Evolutionary conservation across 495 filamentous ascomycete genomes (phyloP), one percentile per base, ranked within the genome.

Genomic region (Penicillium odoratum): DNA sequence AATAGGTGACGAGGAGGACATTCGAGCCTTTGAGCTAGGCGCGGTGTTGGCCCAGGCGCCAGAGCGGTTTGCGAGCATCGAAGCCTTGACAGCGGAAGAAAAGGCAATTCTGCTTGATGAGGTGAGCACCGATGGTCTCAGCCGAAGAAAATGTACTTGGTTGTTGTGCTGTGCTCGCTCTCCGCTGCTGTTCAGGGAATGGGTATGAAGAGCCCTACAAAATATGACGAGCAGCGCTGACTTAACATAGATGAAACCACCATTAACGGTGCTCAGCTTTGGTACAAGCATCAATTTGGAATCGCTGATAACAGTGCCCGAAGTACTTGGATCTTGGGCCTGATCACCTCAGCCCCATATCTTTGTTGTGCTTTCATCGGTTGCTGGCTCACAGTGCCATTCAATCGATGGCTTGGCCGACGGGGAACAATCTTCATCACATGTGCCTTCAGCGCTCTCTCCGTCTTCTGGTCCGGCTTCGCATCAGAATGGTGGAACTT

Each of bases 401-500:
- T 91, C 68, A 96, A 96, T 69, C 83, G 86, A 57, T 79, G 71
- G 55, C 88, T 93, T 59, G 92, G 91, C 25, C 86, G 92, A 51
- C 84, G 91, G 3, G 89, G 91, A 7, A 93, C 91, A 11, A 89
- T 96, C 51, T 93, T 95, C 69, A 74, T 94, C 45, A 84, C 88
- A 16, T 91, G 87, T 65, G 67, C 80, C 11, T 80, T 89, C 58
- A 84, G 82, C 11, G 85, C 86, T 5, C 63, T 87, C 11, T 81
- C 89, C 7, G 92, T 87, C 69, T 81, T 96, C 56, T 91, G 89
- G 86, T 85, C 89, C 67, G 89, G 81, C 0, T 89, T 90, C 54
- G 81, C 84, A 28, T 85, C 88, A 55, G 85, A 82, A 0, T 93
- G 88, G 89, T 85, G 80, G 82, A 81, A 89, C 48, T 75, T 92